These are phyloP conservation scores for Bipolaris bicolor DNA, from an alignment of 2,329 filamentous ascomycete species.

Conservation along the genomic window DNA sequence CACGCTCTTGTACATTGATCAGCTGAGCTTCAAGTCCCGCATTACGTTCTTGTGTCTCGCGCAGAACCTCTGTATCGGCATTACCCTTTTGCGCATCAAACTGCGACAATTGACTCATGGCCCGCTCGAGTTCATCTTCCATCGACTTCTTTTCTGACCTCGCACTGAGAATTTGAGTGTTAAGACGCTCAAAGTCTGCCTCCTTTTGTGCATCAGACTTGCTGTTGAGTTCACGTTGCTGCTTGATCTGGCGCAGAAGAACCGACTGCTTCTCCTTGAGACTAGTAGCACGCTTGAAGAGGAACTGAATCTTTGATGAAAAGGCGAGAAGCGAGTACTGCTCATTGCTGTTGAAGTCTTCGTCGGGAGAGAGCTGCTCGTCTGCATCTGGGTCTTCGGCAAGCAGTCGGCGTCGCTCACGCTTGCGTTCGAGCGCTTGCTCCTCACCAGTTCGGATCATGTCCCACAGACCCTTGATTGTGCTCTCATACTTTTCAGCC, in stretches of 20 bases:
- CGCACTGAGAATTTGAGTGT: conserved; percentile 49
- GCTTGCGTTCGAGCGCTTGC: conserved; percentile 48
- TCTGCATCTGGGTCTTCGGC: conserved; percentile 65
- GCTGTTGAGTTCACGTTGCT: conserved; percentile 90
- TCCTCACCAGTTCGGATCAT: conserved; percentile 55
- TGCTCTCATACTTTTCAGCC: conserved; percentile 56
- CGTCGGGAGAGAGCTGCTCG: conserved; percentile 66
- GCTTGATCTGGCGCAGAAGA: conserved; percentile 88
- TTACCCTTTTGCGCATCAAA: conserved; percentile 38
- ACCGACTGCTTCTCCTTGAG: conserved; percentile 89
- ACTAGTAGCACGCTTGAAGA: conserved; percentile 76
- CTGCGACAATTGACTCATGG: conserved; percentile 38
- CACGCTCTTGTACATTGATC: conserved; percentile 43
- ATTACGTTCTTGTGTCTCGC: conserved; percentile 41
- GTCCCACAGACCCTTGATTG: conserved; percentile 60
- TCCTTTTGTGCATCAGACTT: conserved; percentile 70
- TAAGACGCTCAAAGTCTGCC: conserved; percentile 49
- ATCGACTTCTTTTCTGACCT: conserved; percentile 44
- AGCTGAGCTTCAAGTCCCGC: conserved; percentile 42
- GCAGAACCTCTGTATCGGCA: conserved; percentile 30
- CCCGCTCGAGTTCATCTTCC: conserved; percentile 46
- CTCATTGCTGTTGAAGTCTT: conserved; percentile 62
- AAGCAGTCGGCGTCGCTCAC: conserved; percentile 40
- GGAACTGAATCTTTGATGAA: conserved; percentile 75
- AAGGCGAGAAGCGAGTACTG: conserved; percentile 77